Base-by-base conservation (phyloP, 2,329 filamentous ascomycete species). In the Colletotrichum gigasporum region DNA sequence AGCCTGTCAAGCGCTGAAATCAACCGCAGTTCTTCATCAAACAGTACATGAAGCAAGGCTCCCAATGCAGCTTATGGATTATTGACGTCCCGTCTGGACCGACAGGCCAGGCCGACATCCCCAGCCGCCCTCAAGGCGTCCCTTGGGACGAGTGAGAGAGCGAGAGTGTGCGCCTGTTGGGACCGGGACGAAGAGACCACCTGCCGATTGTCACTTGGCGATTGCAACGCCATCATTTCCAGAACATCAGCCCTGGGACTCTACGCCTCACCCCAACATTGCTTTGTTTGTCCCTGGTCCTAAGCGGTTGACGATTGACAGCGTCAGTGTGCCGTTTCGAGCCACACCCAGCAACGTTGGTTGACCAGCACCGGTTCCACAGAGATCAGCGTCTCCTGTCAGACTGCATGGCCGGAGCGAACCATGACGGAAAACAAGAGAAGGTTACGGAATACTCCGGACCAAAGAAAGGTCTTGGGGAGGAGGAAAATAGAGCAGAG, bases 171-270 rank as follows among this genome's bases (percentile, higher is more conserved):
- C 26, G 14, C n/a, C 30, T 47, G 28, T 35, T 56, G 53, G 30
- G n/a, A 14, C 53, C 30, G 22, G 30, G 51, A 30, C 35, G 30
- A 20, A 45, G 14, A 41, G 32, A 30, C n/a, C 26, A 53, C 42
- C 35, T 50, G 48, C 47, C 39, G 55, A 14, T 37, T 59, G 30
- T 14, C 24, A n/a, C 47, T 35, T 48, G 61, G 61, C 56, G 26
- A 22, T 18, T 64, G 61, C 56, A 41, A 64, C 41, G 28, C 26
- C 48, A 35, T 64, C 56, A 61, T 61, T 54, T 63, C 60, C 60
- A 63, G 54, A 47, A 47, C 20, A 18, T 32, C 39, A 52, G 55
- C 47, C 47, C 47, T 26, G 32, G 45, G 18, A 35, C 28, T 16
- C 39, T 47, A 39, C 30, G 47, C 30, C 60, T 47, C 24, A 42